phyloP scores from a whole-genome alignment of 495 filamentous ascomycete genomes.

The Letharia lupina region DNA sequence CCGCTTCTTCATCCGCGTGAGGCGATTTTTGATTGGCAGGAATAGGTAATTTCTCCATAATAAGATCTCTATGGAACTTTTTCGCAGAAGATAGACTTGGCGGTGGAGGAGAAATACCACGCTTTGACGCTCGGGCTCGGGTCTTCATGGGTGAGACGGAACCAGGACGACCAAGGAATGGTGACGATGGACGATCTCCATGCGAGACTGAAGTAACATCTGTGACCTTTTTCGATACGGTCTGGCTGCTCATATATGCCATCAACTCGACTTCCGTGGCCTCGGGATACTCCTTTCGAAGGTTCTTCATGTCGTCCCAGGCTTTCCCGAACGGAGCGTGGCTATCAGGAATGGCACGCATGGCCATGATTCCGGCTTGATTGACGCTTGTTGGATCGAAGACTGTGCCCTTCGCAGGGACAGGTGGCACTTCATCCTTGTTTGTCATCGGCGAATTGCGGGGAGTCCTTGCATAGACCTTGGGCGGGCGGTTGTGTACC shows the following conservation, averaged over 20 bases:
- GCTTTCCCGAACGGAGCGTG: conserved; percentile 15
- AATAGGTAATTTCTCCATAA: not conserved
- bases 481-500: not conserved
- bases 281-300: conserved; percentile 17
- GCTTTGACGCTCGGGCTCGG: conserved; percentile 20
- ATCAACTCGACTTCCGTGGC: conserved; percentile 4
- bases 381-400: conserved; percentile 18
- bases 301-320: conserved; percentile 21
- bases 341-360: conserved; percentile 18
- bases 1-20: not conserved
- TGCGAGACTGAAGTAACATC: conserved; percentile 14
- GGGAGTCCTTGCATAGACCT: conserved; percentile 6
- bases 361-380: conserved; percentile 13
- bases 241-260: conserved; percentile 12
- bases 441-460: not conserved
- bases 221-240: conserved; percentile 10
- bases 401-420: conserved; percentile 4
- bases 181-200: conserved; percentile 6
- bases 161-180: conserved; percentile 14
- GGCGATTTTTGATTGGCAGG: not conserved
- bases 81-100: conserved; percentile 26
- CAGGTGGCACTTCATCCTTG: conserved; percentile 11
- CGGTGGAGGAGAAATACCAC: conserved; percentile 29
- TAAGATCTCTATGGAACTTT: conserved; percentile 2
- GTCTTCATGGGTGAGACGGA: conserved; percentile 13